phyloP scores from a whole-genome alignment of 2,329 filamentous ascomycete genomes.

The Calonectria ilicicola region DNA sequence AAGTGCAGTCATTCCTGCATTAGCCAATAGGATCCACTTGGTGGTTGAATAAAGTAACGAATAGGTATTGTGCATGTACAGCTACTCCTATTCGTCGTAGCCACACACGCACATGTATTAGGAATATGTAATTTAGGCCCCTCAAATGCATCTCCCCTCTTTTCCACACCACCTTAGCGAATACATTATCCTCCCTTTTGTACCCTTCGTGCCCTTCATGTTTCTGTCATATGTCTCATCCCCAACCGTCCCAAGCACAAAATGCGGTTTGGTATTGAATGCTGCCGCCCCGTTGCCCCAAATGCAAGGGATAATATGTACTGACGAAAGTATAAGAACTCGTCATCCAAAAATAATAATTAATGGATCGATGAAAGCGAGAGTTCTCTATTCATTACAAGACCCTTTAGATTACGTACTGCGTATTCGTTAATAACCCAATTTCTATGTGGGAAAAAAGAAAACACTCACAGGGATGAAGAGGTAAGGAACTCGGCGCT shows the following conservation, averaged over 20 bases:
- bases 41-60: conserved; percentile 5
- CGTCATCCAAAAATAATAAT: neutral
- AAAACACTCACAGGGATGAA: conserved; percentile 76
- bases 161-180: neutral
- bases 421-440: conserved; percentile 27
- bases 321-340: conserved; percentile 13
- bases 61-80: conserved; percentile 1
- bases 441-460: neutral
- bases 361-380: neutral
- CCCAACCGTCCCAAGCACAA: neutral
- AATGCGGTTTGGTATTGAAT: neutral
- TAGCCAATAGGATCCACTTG: neutral
- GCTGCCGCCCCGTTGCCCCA: neutral
- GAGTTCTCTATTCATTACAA: neutral
- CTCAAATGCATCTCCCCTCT: neutral
- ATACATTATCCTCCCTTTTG: neutral
- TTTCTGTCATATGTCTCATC: conserved; percentile 4
- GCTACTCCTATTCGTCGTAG: neutral
- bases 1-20: neutral
- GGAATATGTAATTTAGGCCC: conserved; percentile 6
- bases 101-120: conserved; percentile 13
- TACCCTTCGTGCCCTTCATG: neutral
- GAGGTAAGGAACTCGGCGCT: conserved; percentile 81
- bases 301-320: conserved; percentile 2
- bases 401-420: conserved; percentile 57